These are phyloP conservation scores for Arctium lappa DNA, from an alignment of 129 eudicot genomes.

Conservation along the genomic window DNA sequence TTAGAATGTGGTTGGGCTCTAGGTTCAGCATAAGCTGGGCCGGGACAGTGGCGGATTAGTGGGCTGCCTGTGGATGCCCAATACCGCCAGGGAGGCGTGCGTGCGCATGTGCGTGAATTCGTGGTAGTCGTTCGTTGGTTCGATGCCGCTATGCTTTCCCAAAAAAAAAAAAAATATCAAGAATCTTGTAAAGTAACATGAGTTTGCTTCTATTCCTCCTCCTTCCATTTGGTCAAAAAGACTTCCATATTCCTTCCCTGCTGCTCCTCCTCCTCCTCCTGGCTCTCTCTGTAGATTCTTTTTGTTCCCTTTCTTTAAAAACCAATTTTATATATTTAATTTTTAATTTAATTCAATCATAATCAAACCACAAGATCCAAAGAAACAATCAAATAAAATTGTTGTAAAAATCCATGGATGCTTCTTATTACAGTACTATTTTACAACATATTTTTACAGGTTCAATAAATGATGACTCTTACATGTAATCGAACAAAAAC, in stretches of 20 bases:
- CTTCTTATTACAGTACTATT: not conserved
- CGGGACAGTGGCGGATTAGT: no score
- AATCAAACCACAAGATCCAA: not conserved
- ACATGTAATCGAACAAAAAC: constrained; percentile 13
- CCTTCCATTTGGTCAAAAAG: not conserved
- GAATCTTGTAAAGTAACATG: constrained; percentile 15
- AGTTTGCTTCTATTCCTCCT: constrained; percentile 13
- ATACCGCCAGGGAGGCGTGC: no score
- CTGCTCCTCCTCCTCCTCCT: not conserved
- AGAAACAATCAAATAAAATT: not conserved
- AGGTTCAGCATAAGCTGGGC: no score
- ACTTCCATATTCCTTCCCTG: not conserved
- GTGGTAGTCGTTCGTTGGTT: no score
- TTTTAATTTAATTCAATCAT: not conserved
- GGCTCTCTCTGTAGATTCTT: constrained; percentile 10
- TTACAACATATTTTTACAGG: constrained; percentile 9
- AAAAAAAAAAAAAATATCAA: no score
- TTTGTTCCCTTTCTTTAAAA: constrained; percentile 2
- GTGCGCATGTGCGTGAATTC: no score
- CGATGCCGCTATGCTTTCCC: no score
- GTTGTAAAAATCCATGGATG: not conserved
- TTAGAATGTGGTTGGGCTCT: no score
- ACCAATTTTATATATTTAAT: not conserved
- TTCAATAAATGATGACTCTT: constrained; percentile 7
- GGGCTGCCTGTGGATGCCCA: no score